Evolutionary conservation across 2,329 filamentous ascomycete species (phyloP).

Genomic region (Colletotrichum trifolii): DNA sequence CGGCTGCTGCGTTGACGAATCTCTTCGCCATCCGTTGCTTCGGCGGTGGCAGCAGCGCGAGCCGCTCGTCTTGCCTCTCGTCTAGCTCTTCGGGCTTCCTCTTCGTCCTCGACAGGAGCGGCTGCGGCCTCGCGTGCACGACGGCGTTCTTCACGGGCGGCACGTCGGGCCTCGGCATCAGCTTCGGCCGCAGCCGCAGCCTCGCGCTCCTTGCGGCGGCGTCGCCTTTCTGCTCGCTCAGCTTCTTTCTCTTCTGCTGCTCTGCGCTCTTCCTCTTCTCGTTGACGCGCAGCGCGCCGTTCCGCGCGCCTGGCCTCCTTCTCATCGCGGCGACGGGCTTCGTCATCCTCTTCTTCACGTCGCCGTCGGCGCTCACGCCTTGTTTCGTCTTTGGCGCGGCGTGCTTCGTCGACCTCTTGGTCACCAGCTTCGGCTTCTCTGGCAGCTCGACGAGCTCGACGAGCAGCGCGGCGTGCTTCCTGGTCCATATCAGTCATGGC

Average conservation of each 20-base stretch:
- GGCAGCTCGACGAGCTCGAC: slow-evolving; percentile 68
- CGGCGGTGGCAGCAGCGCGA: slow-evolving; percentile 40
- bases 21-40: slow-evolving; percentile 51
- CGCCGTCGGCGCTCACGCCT: slow-evolving; percentile 65
- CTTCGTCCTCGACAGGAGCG: slow-evolving; percentile 54
- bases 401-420: slow-evolving; percentile 65
- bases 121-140: slow-evolving; percentile 54
- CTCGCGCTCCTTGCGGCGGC: slow-evolving; percentile 60
- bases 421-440: slow-evolving; percentile 53
- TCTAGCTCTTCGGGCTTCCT: slow-evolving; percentile 64
- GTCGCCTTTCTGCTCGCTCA: slow-evolving; percentile 61
- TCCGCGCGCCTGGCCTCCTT: slow-evolving; percentile 69
- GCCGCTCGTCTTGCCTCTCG: slow-evolving; percentile 63
- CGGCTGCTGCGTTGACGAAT: slow-evolving; percentile 50
- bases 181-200: slow-evolving; percentile 56
- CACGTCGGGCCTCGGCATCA: slow-evolving; percentile 60
- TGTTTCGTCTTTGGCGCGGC: slow-evolving; percentile 66
- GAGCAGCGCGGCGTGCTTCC: slow-evolving; percentile 71
- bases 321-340: slow-evolving; percentile 65
- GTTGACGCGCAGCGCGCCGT: slow-evolving; percentile 58
- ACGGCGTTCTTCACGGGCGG: slow-evolving; percentile 59
- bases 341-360: slow-evolving; percentile 65
- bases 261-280: slow-evolving; percentile 62
- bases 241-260: slow-evolving; percentile 61
- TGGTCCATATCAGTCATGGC: slow-evolving; percentile 65